Evolutionary conservation across 164 flowering plant genomes (phyloP).

Genomic region (Chimonanthus praecox): DNA sequence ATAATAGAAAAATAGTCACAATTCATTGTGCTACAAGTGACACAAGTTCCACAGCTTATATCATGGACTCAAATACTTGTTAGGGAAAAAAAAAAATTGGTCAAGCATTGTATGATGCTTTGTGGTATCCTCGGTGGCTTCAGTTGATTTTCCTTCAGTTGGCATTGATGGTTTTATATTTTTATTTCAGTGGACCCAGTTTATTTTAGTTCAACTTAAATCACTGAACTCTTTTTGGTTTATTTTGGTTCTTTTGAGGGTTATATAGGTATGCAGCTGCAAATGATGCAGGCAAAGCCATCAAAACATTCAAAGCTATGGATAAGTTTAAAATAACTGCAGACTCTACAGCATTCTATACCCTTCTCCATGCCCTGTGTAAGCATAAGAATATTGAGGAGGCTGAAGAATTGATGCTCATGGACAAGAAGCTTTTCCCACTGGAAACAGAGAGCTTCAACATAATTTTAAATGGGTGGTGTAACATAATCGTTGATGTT

Average conservation of each 20-base stretch:
- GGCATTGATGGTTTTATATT: neutral
- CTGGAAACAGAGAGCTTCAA: constrained; percentile 66
- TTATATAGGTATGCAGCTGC: constrained; percentile 70
- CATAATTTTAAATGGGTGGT: constrained; percentile 88
- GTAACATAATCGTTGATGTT: constrained; percentile 52
- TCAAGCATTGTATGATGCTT: neutral
- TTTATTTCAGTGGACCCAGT: neutral
- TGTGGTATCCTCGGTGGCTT: neutral
- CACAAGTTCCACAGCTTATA: neutral
- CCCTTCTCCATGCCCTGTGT: constrained; percentile 54
- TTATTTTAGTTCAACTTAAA: neutral
- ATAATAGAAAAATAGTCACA: no score
- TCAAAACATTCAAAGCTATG: constrained; percentile 64
- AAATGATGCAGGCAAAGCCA: constrained; percentile 54
- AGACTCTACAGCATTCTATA: constrained; percentile 48
- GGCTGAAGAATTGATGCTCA: constrained; percentile 82
- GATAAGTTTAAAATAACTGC: constrained; percentile 56
- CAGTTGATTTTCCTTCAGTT: neutral
- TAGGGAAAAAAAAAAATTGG: neutral
- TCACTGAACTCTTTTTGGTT: no score
- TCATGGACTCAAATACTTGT: neutral
- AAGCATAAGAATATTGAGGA: constrained; percentile 72
- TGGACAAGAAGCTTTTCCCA: constrained; percentile 65
- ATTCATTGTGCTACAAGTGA: neutral
- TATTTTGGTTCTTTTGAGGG: constrained; percentile 1